Conservation (phyloP, 371 early-diverging fungal species). For the Rhizomucor miehei region DNA sequence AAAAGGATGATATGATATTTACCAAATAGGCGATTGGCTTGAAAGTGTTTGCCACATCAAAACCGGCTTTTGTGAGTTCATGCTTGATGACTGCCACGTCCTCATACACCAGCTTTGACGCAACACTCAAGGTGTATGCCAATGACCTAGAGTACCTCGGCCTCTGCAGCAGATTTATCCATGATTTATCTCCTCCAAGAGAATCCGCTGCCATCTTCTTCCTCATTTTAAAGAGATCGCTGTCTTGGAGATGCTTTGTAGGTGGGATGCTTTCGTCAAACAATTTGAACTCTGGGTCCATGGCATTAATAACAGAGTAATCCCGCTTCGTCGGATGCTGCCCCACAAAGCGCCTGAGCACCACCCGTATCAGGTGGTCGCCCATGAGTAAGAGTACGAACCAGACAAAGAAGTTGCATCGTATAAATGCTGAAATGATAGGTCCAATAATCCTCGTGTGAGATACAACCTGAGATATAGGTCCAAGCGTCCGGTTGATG, state of each 20-base stretch:
- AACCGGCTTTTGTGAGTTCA: constrained; percentile 52
- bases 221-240: no score
- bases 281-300: constrained; percentile 27
- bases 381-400: constrained; percentile 35
- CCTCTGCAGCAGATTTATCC: no score
- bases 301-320: constrained; percentile 35
- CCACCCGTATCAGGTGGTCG: constrained; percentile 32
- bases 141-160: constrained; percentile 43
- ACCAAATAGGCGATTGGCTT: constrained; percentile 53
- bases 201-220: no score
- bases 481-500: constrained; percentile 22
- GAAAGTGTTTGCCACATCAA: constrained; percentile 53
- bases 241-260: no score
- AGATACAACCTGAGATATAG: constrained; percentile 25
- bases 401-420: constrained; percentile 34
- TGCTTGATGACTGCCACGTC: constrained; percentile 55
- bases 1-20: constrained; percentile 28
- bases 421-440: constrained; percentile 20
- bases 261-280: constrained; percentile 9
- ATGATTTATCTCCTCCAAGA: no score
- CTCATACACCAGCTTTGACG: constrained; percentile 56
- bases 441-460: constrained; percentile 30
- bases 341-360: constrained; percentile 30
- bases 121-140: constrained; percentile 55
- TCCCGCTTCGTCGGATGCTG: constrained; percentile 29